phyloP scores from a whole-genome alignment of 2,329 filamentous ascomycete genomes.

The Saccharata proteae region DNA sequence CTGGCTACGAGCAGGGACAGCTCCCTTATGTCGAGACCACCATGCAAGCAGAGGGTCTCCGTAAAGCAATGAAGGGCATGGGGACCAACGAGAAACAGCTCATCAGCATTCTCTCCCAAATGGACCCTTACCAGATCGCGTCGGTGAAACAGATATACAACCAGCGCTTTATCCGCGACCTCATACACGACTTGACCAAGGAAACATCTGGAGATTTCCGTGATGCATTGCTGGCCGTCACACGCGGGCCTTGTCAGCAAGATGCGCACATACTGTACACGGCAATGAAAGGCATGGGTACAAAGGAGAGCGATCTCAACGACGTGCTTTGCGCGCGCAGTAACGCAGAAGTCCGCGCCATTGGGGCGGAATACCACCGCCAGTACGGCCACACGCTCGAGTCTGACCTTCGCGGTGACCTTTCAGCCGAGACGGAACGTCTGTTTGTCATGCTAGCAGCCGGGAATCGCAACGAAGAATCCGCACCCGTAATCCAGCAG shows the following conservation, averaged over 20 bases:
- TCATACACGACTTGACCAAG: conserved; percentile 63
- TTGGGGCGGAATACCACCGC: conserved; percentile 65
- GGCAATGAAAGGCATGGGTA: conserved; percentile 68
- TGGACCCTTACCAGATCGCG: conserved; percentile 68
- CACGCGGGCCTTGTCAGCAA: conserved; percentile 64
- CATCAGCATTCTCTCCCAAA: conserved; percentile 55
- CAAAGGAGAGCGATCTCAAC: conserved; percentile 75
- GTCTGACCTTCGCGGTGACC: conserved; percentile 59
- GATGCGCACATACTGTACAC: conserved; percentile 61
- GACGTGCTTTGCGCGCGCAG: conserved; percentile 72
- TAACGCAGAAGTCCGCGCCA: conserved; percentile 79
- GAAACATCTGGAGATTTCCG: conserved; percentile 69
- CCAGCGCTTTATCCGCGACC: conserved; percentile 50
- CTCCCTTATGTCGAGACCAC: conserved; percentile 52
- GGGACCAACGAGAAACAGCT: conserved; percentile 76
- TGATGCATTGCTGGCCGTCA: conserved; percentile 60
- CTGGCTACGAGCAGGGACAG: conserved; percentile 64
- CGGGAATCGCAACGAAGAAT: conserved; percentile 66
- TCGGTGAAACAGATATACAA: conserved; percentile 49
- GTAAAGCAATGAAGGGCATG: conserved; percentile 84
- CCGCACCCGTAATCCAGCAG: conserved; percentile 57
- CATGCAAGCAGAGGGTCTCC: conserved; percentile 57
- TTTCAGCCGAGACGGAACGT: conserved; percentile 74
- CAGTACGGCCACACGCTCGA: conserved; percentile 57
- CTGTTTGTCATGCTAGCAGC: conserved; percentile 75